phyloP scores from a whole-genome alignment of 192 early-diverging fungal genomes.

The Spizellomyces sp. region DNA sequence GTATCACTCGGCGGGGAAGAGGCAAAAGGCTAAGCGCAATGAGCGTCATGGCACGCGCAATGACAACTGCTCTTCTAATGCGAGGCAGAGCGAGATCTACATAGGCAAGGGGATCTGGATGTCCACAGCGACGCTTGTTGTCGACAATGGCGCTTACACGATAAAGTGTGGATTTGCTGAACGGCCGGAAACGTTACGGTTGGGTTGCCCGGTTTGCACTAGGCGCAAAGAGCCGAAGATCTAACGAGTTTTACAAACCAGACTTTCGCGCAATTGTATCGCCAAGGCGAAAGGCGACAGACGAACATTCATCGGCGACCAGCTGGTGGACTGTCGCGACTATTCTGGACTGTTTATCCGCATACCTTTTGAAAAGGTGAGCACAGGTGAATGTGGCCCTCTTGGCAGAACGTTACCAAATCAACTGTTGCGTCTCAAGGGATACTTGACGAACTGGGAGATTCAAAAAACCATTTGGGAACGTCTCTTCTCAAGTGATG shows the following conservation, averaged over 20 bases:
- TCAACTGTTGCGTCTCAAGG: slow-evolving; percentile 42
- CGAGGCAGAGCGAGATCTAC: too few relatives aligned
- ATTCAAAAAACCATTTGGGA: slow-evolving; percentile 80
- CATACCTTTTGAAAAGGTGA: slow-evolving; percentile 77
- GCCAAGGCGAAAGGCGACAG: slow-evolving; percentile 58
- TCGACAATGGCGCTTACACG: slow-evolving; percentile 73
- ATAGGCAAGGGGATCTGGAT: too few relatives aligned
- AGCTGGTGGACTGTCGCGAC: slow-evolving; percentile 62
- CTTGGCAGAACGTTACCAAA: neutral
- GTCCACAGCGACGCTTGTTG: slow-evolving; percentile 37
- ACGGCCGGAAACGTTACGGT: neutral
- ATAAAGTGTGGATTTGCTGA: slow-evolving; percentile 64
- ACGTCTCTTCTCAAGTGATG: slow-evolving; percentile 64
- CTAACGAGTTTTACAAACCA: neutral
- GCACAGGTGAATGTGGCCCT: neutral
- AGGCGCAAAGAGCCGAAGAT: neutral
- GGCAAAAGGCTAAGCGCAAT: too few relatives aligned
- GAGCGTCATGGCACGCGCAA: too few relatives aligned
- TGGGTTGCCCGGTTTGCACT: neutral
- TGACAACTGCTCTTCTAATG: too few relatives aligned
- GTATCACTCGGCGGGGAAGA: too few relatives aligned
- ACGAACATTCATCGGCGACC: slow-evolving; percentile 68
- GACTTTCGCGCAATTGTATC: slow-evolving; percentile 59
- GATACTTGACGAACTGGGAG: slow-evolving; percentile 78
- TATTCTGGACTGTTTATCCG: slow-evolving; percentile 74